Base-by-base conservation (phyloP, 2,329 filamentous ascomycete species). In the Orbilia brochopaga region DNA sequence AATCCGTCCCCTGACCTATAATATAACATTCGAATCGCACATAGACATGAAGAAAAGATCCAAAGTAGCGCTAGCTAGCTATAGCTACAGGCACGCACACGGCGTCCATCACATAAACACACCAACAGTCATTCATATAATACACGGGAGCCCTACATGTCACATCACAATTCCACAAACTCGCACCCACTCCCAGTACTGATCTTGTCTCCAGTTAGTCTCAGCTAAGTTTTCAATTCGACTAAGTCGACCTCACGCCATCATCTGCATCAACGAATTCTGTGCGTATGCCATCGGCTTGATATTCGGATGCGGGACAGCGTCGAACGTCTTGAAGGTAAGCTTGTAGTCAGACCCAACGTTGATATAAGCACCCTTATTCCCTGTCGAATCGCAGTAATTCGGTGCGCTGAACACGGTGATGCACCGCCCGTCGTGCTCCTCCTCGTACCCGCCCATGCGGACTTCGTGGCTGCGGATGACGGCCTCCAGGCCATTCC, bases 401-500 rank as follows among this genome's bases (percentile, higher is more conserved):
- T 88, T 96, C 42, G 94, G 94, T 24, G 94, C 94, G 44, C 93
- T 97, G 83, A 99, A 99, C 76, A 99, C 94, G 52, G 94, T 99
- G 77, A 99, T 97, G 79, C 94, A 99, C 76, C 87, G 88, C 74
- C 93, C 94, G 77, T 94, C 90, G 79, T 99, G 94, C 83, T 99
- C 93, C 75, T 96, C 90, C 79, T 99, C 93, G 78, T 97, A 99
- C n/a, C 94, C 94, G 72, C 94, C 92, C 94, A 99, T 99, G 77
- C 94, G 88, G 27, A 99, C 94, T 80, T 99, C 94, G 81, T 99
- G 94, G 78, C 92, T 96, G 76, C 94, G 89, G 77, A 99, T 99
- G 75, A 99, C 89, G 51, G 94, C 94, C 75, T 96, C 90, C 44
- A 99, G 85, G 0, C 91, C 90, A 80, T 99, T 99, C 81, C 89